These are phyloP conservation scores for Fusarium pilosicola DNA, from an alignment of 2,329 filamentous ascomycete species.

Conservation along the genomic window DNA sequence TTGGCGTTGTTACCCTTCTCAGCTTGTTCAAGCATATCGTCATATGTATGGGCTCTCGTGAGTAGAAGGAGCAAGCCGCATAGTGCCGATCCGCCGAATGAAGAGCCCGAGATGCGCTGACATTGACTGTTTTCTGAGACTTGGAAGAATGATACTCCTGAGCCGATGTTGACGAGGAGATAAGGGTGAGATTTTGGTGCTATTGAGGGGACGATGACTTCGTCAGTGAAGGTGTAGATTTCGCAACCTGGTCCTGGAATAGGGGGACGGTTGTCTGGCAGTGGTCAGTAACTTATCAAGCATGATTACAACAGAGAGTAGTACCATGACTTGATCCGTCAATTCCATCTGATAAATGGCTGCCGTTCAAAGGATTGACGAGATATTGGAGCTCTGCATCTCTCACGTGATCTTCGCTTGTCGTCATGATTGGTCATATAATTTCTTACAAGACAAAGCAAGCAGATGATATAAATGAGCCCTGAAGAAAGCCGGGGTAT, in stretches of 20 bases:
- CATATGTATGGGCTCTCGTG: conserved; percentile 90
- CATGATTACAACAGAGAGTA: rapidly evolving
- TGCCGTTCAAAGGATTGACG: background rate
- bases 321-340: conserved; percentile 23
- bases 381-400: background rate
- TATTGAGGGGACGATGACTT: conserved; percentile 87
- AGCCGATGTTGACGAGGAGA: conserved; percentile 96
- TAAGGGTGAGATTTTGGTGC: conserved; percentile 90
- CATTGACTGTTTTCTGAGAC: conserved; percentile 88
- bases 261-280: conserved; percentile 5
- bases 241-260: conserved; percentile 61
- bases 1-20: conserved; percentile 90
- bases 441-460: rapidly evolving
- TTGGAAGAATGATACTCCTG: conserved; percentile 96
- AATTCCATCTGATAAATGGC: conserved; percentile 8
- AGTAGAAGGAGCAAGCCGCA: conserved; percentile 95
- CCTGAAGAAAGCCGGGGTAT: rapidly evolving
- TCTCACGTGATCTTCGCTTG: background rate
- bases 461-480: rapidly evolving
- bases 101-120: conserved; percentile 92
- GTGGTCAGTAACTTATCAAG: background rate
- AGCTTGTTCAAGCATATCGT: conserved; percentile 94
- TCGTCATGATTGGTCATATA: background rate
- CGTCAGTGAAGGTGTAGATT: conserved; percentile 94
- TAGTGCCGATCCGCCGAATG: conserved; percentile 91